These are phyloP conservation scores for Aureobasidium sp. DNA, from an alignment of 2,329 filamentous ascomycete genomes.

Conservation along the genomic window DNA sequence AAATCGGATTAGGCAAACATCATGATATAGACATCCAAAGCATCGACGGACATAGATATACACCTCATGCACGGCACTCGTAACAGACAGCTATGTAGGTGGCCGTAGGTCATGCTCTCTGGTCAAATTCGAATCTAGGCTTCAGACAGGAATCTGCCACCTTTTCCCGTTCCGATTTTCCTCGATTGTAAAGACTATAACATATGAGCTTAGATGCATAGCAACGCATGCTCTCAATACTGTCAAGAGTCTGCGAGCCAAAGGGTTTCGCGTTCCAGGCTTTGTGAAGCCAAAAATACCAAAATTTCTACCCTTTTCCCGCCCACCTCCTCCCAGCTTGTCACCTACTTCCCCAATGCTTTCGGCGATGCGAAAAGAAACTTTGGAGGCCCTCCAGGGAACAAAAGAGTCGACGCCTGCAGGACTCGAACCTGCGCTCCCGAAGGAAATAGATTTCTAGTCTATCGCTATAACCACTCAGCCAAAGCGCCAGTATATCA, in stretches of 20 bases:
- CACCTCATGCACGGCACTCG: not conserved
- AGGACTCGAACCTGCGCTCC: constrained; percentile 4
- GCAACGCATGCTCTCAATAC: not conserved
- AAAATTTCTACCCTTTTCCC: not conserved
- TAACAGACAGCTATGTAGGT: not conserved
- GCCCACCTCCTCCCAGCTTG: not conserved
- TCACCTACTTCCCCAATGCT: too few species aligned
- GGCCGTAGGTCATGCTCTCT: not conserved
- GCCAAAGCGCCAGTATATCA: constrained; percentile 3
- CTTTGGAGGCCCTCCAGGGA: too few species aligned
- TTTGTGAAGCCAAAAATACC: not conserved
- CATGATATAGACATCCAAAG: not conserved
- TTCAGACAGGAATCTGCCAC: not conserved
- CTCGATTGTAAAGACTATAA: not conserved
- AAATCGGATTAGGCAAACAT: not conserved
- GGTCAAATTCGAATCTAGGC: not conserved
- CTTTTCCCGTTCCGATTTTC: not conserved
- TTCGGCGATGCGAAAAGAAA: not conserved
- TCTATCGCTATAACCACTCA: constrained; percentile 15
- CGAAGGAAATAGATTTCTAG: constrained; percentile 15
- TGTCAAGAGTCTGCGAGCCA: not conserved
- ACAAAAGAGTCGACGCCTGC: constrained; percentile 5
- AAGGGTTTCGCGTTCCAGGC: not conserved
- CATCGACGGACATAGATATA: not conserved
- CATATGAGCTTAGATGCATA: not conserved